Evolutionary conservation across 2,329 filamentous ascomycete genomes (phyloP), one percentile per base, ranked within the genome.

Genomic region (Tolypocladium guangdongense): DNA sequence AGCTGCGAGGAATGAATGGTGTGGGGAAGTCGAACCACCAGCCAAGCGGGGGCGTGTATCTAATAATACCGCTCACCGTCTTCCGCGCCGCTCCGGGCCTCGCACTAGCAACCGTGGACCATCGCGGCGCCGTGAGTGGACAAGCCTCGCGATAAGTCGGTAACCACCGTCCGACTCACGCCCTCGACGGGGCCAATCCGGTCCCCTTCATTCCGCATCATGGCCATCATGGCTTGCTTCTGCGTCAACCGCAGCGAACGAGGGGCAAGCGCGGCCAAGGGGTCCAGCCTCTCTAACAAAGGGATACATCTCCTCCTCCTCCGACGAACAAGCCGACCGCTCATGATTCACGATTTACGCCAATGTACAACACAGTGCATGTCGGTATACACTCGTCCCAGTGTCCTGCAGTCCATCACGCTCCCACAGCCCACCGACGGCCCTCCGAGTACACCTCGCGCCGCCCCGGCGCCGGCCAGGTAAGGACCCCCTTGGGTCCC

Each of bases 81-180:
- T 11, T 11, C 39, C 20, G 20, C 20, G 35, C 55, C 46, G 53
- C 24, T 47, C 30, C 57, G n/a, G 53, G 53, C 53, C 55, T 37
- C 56, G 55, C 59, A 60, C 63, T 61, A 62, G 56, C 56, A 54
- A 60, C 57, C 63, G 64, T 66, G 64, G 60, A 60, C 49, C 53
- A 55, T 39, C 11, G 47, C 22, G 39, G 55, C 56, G 57, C 51
- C 60, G 56, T 65, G 63, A 66, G 57, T 66, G 62, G 64, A 33
- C 52, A 8, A 10, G 33, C 18, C 1, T 7, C 49, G n/a, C 22
- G 16, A 20, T 24, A 8, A 27, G 16, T 8, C 18, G 14, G 32
- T 7, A 7, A 37, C 16, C 1, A 3, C 14, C 36, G 18, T 18
- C 36, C 36, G 16, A 8, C 7, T 10, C 7, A 2, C 32, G 32